Conservation (phyloP, 306 rosid species). For the Sesbania bispinosa region DNA sequence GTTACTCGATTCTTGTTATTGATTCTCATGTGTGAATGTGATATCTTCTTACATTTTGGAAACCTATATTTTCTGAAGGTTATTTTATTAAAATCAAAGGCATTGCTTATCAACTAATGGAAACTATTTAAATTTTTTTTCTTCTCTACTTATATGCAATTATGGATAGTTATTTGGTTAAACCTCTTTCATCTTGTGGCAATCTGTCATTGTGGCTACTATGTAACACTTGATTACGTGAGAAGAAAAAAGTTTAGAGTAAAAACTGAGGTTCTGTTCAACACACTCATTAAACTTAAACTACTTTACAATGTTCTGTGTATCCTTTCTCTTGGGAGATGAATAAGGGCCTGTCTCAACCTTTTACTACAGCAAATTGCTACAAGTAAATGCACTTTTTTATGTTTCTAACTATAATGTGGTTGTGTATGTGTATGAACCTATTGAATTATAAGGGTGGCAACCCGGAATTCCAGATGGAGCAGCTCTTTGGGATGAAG, state of each 20-base stretch:
- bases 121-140: background rate
- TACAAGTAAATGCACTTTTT: conserved; percentile 13
- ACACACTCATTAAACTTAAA: background rate
- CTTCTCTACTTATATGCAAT: background rate
- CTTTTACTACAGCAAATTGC: background rate
- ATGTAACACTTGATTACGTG: background rate
- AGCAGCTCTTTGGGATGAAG: conserved; percentile 96
- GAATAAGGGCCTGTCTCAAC: background rate
- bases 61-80: background rate
- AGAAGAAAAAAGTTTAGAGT: background rate
- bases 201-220: background rate
- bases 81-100: background rate
- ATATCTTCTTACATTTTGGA: conserved; percentile 8
- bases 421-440: conserved; percentile 25
- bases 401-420: conserved; percentile 22
- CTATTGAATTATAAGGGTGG: conserved; percentile 66
- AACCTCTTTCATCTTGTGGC: background rate
- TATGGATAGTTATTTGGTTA: background rate
- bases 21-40: background rate
- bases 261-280: background rate
- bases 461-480: conserved; percentile 81
- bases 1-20: conserved; percentile 11
- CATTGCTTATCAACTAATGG: background rate
- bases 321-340: background rate
- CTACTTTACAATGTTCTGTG: background rate